Evolutionary conservation across 495 filamentous ascomycete genomes (phyloP), one percentile per base, ranked within the genome.

Genomic region (Podospora pseudocomata): DNA sequence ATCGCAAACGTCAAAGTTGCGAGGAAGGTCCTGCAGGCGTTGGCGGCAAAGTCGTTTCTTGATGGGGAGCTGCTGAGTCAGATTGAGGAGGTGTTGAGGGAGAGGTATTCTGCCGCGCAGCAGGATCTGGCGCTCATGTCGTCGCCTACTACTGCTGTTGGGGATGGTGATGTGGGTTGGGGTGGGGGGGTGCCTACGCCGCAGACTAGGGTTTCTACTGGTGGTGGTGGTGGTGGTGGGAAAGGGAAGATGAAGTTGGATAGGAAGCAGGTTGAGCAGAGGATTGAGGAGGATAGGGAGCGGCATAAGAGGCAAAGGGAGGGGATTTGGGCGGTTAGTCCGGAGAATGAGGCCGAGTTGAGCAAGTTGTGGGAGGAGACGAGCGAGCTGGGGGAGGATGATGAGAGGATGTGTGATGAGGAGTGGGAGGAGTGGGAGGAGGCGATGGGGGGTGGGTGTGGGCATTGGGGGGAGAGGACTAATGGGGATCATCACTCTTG

Each of bases 201-300:
- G 23, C 78, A 73, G 67, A 79, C 66, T 68, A 63, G 27, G 19
- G 32, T 77, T 68, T 59, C 72, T 5, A 32, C 0, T 7, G 30
- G 30, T 32, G 30, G 30, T 32, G 30, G 30, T 32, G 30, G 4
- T 32, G 30, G 30, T 32, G 30, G 30, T 4, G n/a, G 15, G 11
- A 27, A 39, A 54, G 23, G 23, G 19, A 80, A 70, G 44, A 80
- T 63, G 67, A 79, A 72, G 65, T 81, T 93, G 15, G 93, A 97
- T 74, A 94, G 93, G 76, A 86, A 89, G 65, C 89, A 94, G 81
- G 91, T 97, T 49, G 93, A 97, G 79, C 94, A 97, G 81, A 80
- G 95, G 63, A 97, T 99, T 69, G 96, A 99, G 70, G 95, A 99
- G 75, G 95, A 99, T 79, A 84, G 95, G 7, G 96, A 99, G 77